Conservation (phyloP, 257 asterid species). For the Eustoma russellianum region DNA sequence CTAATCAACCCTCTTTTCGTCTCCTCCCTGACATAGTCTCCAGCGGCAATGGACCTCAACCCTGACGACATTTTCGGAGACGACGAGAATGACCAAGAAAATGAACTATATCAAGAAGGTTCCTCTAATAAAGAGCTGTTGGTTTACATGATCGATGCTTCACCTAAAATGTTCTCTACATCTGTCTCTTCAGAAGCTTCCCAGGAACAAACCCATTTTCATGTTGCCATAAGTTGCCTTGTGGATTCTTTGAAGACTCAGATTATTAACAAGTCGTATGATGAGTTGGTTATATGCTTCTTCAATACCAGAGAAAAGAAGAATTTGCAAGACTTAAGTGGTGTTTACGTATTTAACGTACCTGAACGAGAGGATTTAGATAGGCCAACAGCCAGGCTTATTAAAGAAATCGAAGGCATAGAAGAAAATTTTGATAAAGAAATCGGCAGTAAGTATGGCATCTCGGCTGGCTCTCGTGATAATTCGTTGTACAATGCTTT, state of each 20-base stretch:
- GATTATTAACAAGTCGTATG: constrained; percentile 80
- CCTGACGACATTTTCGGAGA: constrained; percentile 91
- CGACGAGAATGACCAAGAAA: constrained; percentile 67
- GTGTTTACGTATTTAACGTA: constrained; percentile 84
- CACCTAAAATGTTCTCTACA: constrained; percentile 83
- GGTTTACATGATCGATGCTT: constrained; percentile 85
- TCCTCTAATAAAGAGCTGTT: constrained; percentile 53
- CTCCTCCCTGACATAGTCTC: neutral
- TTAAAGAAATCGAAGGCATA: constrained; percentile 73
- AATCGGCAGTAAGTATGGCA: constrained; percentile 81
- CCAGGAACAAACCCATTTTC: constrained; percentile 50
- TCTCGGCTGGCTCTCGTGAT: constrained; percentile 77
- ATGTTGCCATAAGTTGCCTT: constrained; percentile 49
- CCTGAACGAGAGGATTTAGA: constrained; percentile 86
- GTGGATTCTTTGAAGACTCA: constrained; percentile 72
- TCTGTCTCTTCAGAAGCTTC: constrained; percentile 48
- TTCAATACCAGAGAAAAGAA: constrained; percentile 88
- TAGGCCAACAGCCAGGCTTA: constrained; percentile 88
- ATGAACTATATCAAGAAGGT: constrained; percentile 61
- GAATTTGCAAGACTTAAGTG: constrained; percentile 80
- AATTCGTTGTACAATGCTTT: constrained; percentile 91
- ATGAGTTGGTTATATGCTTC: constrained; percentile 89
- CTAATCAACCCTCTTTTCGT: neutral
- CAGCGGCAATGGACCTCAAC: constrained; percentile 56
- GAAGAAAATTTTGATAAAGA: constrained; percentile 60